Base-by-base conservation (phyloP, 768 basidiomycete species). In the Termitomyces sp. region DNA sequence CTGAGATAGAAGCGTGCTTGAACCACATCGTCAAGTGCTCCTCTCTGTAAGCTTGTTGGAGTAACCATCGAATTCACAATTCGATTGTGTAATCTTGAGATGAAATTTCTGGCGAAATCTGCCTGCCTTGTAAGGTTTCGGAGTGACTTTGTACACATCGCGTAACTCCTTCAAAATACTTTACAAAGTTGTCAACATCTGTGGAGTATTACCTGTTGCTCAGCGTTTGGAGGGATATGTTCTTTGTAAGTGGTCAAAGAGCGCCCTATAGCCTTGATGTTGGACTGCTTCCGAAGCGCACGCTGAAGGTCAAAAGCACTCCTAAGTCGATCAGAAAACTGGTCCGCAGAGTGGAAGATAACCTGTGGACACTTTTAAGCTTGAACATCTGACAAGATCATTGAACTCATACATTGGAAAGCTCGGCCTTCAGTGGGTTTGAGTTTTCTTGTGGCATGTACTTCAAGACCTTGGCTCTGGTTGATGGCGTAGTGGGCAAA, bases 41-140 rank as follows among this genome's bases (percentile, higher is more conserved):
- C 4, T 25, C n/a, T n/a, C 43, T 8, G 17, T 57, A 35, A 58
- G 37, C 23, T 64, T 55, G 47, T 42, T 14, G 11, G 40, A 62
- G 60, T 58, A 55, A 5, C 45, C 56, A n/a, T 59, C 52, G 51
- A 47, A 61, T 39, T 63, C 55, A 30, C 57, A 61, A 3, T 47
- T 46, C 3, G 49, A 34, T 12, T 54, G 54, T 17, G 62, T 63
- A 40, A 63, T 59, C n/a, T 41, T 55, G 3, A 63, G 47, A 25
- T 54, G 37, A 39, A 63, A 63, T 12, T 40, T n/a, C 10, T 58
- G 44, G 3, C 23, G 21, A 6, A 43, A 43, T 23, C 23, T 3
- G 1, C 42, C 42, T 23, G 42, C 10, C 42, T 23, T 43, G 42
- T 43, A 43, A 23, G 42, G 21, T 14, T 23, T 43, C 0, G 42